Evolutionary conservation across 768 basidiomycete species (phyloP).

Genomic region (Tylopilus plumbeoviolaceoides): DNA sequence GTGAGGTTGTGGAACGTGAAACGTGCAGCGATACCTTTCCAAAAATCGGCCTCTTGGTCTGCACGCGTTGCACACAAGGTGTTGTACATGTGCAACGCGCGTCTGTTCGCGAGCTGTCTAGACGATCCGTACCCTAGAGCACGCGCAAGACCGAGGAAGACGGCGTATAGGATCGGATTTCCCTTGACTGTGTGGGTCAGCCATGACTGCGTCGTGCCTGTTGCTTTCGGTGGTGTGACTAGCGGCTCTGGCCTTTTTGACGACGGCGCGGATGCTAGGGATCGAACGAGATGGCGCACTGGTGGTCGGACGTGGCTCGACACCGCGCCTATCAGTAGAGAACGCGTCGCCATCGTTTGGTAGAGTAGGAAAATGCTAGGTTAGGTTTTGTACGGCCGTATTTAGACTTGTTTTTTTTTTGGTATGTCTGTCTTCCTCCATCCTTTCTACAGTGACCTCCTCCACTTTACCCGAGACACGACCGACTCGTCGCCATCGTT

Average conservation of each 20-base stretch:
- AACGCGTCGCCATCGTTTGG: slow-evolving; percentile 14
- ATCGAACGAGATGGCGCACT: slow-evolving; percentile 8
- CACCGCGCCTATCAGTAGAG: slow-evolving; percentile 2
- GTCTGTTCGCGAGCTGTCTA: slow-evolving; percentile 56
- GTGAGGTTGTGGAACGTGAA: neutral
- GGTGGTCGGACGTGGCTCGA: slow-evolving; percentile 8
- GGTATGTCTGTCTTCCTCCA: slow-evolving; percentile 24
- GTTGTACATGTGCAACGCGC: slow-evolving; percentile 57
- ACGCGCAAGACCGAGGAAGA: slow-evolving; percentile 47
- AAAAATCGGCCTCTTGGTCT: slow-evolving; percentile 58
- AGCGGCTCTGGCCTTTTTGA: slow-evolving; percentile 7
- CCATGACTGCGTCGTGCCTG: slow-evolving; percentile 42
- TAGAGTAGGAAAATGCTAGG: neutral
- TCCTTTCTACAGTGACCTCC: slow-evolving; percentile 21
- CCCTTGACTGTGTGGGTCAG: slow-evolving; percentile 49
- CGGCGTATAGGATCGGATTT: slow-evolving; percentile 42
- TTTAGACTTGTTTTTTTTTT: neutral
- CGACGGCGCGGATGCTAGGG: slow-evolving; percentile 7
- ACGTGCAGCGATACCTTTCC: slow-evolving; percentile 51
- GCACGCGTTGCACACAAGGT: slow-evolving; percentile 51
- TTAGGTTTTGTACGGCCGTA: too few relatives aligned
- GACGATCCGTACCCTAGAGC: slow-evolving; percentile 58
- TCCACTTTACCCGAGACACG: slow-evolving; percentile 15
- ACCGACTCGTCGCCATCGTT: slow-evolving; percentile 16
- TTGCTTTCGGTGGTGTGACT: neutral